Evolutionary conservation across 1,139 yeast species (phyloP), one percentile per base, ranked within the genome.

Genomic region (Wickerhamiella infanticola): DNA sequence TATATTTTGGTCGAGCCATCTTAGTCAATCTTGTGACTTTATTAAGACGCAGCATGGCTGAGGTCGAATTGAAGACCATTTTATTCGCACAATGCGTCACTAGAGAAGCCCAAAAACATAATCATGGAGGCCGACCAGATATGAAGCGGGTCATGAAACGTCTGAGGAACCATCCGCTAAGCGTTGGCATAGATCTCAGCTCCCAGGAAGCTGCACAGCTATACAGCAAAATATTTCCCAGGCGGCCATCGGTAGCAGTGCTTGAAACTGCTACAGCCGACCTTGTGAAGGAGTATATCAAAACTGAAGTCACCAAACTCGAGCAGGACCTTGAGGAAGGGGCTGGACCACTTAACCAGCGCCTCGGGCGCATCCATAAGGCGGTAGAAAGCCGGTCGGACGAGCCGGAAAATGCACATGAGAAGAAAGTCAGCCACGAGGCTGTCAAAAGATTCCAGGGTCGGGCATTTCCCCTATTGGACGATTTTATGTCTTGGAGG

Each of bases 401-500:
- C 11, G 26, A 24, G 23, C 23, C 37, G 11, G 25, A 7, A 5
- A 8, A 18, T 29, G 37, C 36, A 44, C 41, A 40, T 24, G 42
- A 27, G 38, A 8, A 24, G 43, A 55, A 51, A 41, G 51, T 50
- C 35, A 52, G 54, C n/a, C 42, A 48, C 31, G 51, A 55, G 27
- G 43, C 47, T 8, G 8, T n/a, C 5, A 11, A 24, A 35, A 37
- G 11, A 8, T 43, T 35, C 29, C 26, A 18, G 40, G 39, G 33
- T 13, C 48, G 46, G 24, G 49, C 58, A 2, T 56, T 56, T 26
- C 82, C 80, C 42, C 66, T 82, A 29, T 63, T 82, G 44, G 70
- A 75, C 24, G 77, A 79, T 50, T 76, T 82, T 11, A 73, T 79
- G 44, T 79, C 84, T 1, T 82, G 81, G 61, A 66, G 84, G 47